A percentile compares a stretch with the other conserved stretches of the same genome.
phyloP scores from a whole-genome alignment of 2,329 filamentous ascomycete species.

The Aspergillus awamori region DNA sequence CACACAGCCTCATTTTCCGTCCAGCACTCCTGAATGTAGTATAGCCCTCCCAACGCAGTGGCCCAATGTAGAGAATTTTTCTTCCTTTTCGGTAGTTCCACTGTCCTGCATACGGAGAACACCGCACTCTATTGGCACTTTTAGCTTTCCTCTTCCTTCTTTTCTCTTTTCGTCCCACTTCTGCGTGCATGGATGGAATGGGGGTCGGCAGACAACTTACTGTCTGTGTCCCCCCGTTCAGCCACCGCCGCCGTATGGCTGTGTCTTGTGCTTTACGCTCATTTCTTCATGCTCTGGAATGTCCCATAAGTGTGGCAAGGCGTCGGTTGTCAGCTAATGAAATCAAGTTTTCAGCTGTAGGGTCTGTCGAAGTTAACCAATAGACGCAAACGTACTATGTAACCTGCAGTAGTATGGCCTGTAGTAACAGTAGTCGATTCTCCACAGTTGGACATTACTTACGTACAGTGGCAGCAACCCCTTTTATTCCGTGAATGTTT shows the following conservation, averaged over 20 bases:
- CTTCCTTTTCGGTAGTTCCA: background rate
- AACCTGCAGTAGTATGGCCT: background rate
- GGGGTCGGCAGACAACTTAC: too few relatives aligned
- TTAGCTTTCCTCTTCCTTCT: background rate
- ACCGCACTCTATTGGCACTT: background rate
- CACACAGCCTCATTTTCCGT: slow-evolving; percentile 19
- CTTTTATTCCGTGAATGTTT: too few relatives aligned
- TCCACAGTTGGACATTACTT: slow-evolving; percentile 8
- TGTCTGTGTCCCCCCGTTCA: background rate
- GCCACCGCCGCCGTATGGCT: too few relatives aligned
- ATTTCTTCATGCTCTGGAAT: background rate
- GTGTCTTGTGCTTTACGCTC: background rate
- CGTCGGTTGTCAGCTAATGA: background rate
- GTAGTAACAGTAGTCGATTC: background rate
- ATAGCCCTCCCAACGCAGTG: background rate
- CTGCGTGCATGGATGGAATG: background rate
- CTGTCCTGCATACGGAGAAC: background rate
- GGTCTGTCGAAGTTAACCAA: background rate
- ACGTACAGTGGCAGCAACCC: background rate
- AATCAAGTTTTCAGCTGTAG: background rate
- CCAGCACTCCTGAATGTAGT: background rate
- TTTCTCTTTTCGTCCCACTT: background rate
- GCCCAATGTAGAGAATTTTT: background rate
- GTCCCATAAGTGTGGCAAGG: background rate
- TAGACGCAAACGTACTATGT: background rate